These are phyloP conservation scores for Retiboletus flavoniger DNA, from an alignment of 1,284 basidiomycete species.

Conservation along the genomic window DNA sequence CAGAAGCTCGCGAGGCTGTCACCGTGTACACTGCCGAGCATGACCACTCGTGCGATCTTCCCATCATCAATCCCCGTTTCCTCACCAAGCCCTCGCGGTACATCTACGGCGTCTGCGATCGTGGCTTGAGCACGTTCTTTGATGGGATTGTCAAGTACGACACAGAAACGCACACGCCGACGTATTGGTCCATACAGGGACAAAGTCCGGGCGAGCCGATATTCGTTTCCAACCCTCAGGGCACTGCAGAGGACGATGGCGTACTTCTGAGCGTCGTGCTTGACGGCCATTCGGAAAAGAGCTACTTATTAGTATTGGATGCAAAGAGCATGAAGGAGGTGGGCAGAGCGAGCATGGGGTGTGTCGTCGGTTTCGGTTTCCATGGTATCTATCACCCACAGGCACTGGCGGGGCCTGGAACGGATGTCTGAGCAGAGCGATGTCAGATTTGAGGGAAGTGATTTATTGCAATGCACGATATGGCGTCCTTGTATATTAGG, in stretches of 20 bases:
- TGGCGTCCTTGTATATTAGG: slow-evolving; percentile 5
- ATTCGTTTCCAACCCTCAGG: slow-evolving; percentile 34
- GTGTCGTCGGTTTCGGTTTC: slow-evolving; percentile 36
- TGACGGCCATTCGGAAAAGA: slow-evolving; percentile 32
- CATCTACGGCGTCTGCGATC: slow-evolving; percentile 33
- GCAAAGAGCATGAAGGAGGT: slow-evolving; percentile 37
- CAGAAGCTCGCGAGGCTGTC: slow-evolving; percentile 22
- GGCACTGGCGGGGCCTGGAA: slow-evolving; percentile 13
- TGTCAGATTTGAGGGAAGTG: not conserved
- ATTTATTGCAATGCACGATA: not conserved
- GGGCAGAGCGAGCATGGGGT: slow-evolving; percentile 37
- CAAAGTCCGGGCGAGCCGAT: slow-evolving; percentile 39
- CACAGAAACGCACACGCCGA: slow-evolving; percentile 20
- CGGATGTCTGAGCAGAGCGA: slow-evolving; percentile 16
- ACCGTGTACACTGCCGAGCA: slow-evolving; percentile 22
- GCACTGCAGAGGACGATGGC: slow-evolving; percentile 37
- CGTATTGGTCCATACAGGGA: slow-evolving; percentile 32
- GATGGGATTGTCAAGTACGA: slow-evolving; percentile 40
- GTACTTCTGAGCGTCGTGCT: slow-evolving; percentile 38
- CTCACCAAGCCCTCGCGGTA: slow-evolving; percentile 36
- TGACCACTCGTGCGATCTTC: slow-evolving; percentile 36
- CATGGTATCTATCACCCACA: slow-evolving; percentile 33
- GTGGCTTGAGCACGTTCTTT: slow-evolving; percentile 32
- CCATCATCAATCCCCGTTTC: slow-evolving; percentile 32
- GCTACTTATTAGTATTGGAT: slow-evolving; percentile 37